Conservation (phyloP, 306 rosid genomes). For the Cercis canadensis region DNA sequence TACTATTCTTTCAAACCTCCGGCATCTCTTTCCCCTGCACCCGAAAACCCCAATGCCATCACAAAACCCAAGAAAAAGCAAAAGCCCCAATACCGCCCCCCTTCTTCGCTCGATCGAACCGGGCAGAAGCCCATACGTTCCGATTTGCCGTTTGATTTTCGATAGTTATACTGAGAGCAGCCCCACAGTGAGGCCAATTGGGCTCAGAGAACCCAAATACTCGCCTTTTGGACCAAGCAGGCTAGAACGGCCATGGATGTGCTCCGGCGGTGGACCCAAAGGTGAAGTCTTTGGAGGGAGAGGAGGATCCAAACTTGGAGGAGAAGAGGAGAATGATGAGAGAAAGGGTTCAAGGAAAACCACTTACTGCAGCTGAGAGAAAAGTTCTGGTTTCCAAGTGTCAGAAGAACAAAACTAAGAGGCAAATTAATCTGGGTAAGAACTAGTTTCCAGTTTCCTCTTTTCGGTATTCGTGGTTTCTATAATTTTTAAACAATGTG, state of each 20-base stretch:
- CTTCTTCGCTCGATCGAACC: conserved; percentile 70
- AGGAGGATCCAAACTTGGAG: conserved; percentile 65
- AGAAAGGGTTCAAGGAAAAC: conserved; percentile 66
- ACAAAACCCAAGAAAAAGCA: conserved; percentile 45
- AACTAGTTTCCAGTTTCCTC: background rate
- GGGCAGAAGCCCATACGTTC: conserved; percentile 63
- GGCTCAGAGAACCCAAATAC: conserved; percentile 86
- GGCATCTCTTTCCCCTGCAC: conserved; percentile 48
- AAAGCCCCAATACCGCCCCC: conserved; percentile 73
- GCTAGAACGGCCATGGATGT: conserved; percentile 76
- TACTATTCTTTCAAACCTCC: conserved; percentile 72
- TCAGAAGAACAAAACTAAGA: conserved; percentile 66
- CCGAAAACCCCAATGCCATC: conserved; percentile 42
- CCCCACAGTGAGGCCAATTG: conserved; percentile 72
- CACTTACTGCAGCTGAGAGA: conserved; percentile 70
- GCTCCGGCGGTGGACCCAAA: conserved; percentile 82
- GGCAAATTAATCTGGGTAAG: conserved; percentile 86
- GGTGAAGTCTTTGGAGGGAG: conserved; percentile 62
- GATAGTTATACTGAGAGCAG: conserved; percentile 88
- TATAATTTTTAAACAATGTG: background rate
- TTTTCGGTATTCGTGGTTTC: background rate
- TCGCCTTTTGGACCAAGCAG: conserved; percentile 91
- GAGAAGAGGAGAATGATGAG: conserved; percentile 65
- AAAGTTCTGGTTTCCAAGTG: conserved; percentile 66
- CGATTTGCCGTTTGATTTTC: conserved; percentile 79